Percentiles rank a stretch among this genome's conserved stretches.
Conservation (phyloP, 371 early-diverging fungal species). For the Saksenaea oblongispora region DNA sequence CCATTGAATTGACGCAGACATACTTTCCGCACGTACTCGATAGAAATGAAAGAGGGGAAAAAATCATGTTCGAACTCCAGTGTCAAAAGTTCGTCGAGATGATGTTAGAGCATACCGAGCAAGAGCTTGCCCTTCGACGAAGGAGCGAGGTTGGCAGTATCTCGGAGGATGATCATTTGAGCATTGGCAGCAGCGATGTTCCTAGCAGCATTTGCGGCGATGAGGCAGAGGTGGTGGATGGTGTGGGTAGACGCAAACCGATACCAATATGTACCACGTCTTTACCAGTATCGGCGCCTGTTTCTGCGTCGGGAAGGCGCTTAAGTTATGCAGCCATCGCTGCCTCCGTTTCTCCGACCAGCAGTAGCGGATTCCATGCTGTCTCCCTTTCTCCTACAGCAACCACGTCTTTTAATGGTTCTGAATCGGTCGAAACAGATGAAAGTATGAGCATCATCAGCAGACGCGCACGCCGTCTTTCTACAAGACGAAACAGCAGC, state of each 20-base stretch:
- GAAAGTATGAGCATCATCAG: background rate
- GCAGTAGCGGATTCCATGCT: background rate
- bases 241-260: constrained; percentile 5
- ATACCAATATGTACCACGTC: constrained; percentile 7
- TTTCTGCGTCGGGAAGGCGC: constrained; percentile 7
- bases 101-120: constrained; percentile 62
- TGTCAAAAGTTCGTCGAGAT: constrained; percentile 90
- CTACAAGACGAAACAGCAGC: background rate
- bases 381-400: background rate
- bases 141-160: background rate
- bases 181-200: constrained; percentile 5
- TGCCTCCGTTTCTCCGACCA: constrained; percentile 21
- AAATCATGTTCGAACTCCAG: constrained; percentile 71
- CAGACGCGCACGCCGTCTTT: constrained; percentile 14
- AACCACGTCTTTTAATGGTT: background rate
- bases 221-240: constrained; percentile 1
- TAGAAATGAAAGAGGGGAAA: constrained; percentile 14
- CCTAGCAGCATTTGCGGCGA: background rate
- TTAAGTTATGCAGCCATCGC: constrained; percentile 30
- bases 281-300: background rate
- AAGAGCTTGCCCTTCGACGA: constrained; percentile 19
- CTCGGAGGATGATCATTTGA: constrained; percentile 11
- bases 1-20: constrained; percentile 60
- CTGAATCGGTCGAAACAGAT: background rate
- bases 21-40: constrained; percentile 68